Base-by-base conservation (phyloP, 1,284 basidiomycete genomes). In the Trametes hirsuta region DNA sequence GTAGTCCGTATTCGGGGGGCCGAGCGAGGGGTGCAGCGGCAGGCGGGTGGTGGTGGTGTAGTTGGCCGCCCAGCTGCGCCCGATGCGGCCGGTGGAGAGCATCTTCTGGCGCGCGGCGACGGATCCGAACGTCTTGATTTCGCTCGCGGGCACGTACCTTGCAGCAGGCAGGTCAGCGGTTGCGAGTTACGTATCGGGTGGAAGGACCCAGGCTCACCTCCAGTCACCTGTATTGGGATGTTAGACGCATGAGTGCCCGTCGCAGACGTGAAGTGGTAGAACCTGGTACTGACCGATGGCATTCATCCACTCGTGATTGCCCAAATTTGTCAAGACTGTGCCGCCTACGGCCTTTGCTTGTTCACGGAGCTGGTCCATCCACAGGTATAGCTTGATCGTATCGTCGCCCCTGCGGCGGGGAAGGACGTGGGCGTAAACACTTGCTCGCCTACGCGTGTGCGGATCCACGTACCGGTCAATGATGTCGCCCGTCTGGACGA, bases 241-340 rank as follows among this genome's bases (percentile, higher is more conserved):
- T n/a, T 5, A 41, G 24, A 3, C 25, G 22, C 36, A 15, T 41
- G 18, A 37, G 11, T 35, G 12, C 15, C 21, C 21, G 42, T 21
- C 10, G 12, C 9, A 18, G 22, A 15, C 18, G 21, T n/a, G 44
- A 51, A 57, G 35, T 39, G 30, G 30, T 30, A 30, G 30, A 30
- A 30, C 30, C 4, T 22, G 12, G 6, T 39, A 74, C 79, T 53
- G 63, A 86, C 90, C 91, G 65, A 95, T 88, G 8, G 84, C 86
- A 68, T 96, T 96, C 94, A 96, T 95, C 82, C 85, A 87, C 70
- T 94, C 92, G 64, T 94, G 93, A 69, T 95, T 98, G n/a, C 95
- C 95, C 25, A 97, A 76, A 59, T 94, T 81, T 15, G 84, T 87
- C 30, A 96, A 72, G 11, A 98, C 82, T 9, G 79, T 81, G 0